Evolutionary conservation across 768 basidiomycete genomes (phyloP), one percentile per base, ranked within the genome.

Genomic region (Xerocomellus intermedius): DNA sequence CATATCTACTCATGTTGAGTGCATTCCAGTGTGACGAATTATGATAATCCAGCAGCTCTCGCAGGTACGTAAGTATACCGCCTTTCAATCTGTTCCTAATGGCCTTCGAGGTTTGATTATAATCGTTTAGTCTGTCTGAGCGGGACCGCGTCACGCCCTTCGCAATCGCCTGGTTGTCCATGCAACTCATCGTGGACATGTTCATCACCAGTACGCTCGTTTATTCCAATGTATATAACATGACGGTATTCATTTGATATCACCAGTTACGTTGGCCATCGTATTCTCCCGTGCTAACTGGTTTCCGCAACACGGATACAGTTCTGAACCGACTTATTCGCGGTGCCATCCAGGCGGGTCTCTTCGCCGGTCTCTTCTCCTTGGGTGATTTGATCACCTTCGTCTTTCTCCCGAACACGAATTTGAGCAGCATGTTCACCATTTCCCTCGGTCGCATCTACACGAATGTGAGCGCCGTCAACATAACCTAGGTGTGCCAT

Each of bases 361-460:
- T 48, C 41, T 48, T 48, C n/a, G 22, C 52, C 2, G 10, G 22
- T 1, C 44, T 44, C 19, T 52, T 52, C 13, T 38, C 46, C 39
- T 1, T 48, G n/a, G 41, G n/a, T 10, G 42, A 52, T 19, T 2
- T 37, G 26, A 17, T 44, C 42, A 59, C 69, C 0, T 75, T 75
- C 57, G 7, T 65, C 13, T 49, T 50, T 16, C 55, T 63, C 22
- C 67, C 69, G 3, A 58, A 55, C 5, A 73, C 73, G 6, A 72
- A 68, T 39, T 45, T 74, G 3, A 77, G 72, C 41, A 30, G 28
- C 21, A 19, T 50, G 13, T 42, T 48, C 24, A 67, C 72, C 5
- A 64, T 75, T n/a, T 72, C 77, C 3, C 61, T 77, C 21, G 75
- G 75, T 30, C 74, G 77, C 14, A 76, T 80, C 52, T 67, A 74